Evolutionary conservation across 2,329 filamentous ascomycete genomes (phyloP).

Genomic region (Ophiocordyceps robertsii): DNA sequence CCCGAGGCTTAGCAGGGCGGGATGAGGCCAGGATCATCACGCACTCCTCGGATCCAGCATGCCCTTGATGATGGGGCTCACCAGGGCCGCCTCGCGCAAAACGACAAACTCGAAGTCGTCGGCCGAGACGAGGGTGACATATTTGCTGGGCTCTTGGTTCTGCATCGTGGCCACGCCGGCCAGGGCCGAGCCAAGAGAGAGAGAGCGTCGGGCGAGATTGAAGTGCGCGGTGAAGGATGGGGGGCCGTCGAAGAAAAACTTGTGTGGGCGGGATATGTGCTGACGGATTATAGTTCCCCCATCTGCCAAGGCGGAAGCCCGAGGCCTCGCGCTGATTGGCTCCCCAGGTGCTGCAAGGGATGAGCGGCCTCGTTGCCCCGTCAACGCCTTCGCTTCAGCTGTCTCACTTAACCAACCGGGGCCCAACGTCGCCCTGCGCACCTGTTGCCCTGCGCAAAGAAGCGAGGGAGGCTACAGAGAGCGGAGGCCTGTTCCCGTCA

Average conservation of each 20-base stretch:
- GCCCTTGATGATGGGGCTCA: conserved; percentile 59
- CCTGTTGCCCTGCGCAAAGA: conserved; percentile 2
- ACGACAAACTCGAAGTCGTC: conserved; percentile 70
- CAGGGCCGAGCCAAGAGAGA: neutral
- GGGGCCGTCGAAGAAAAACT: neutral
- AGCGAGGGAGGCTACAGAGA: conserved; percentile 1
- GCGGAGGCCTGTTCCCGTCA: no score
- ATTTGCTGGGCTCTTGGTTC: conserved; percentile 36
- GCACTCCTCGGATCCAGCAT: conserved; percentile 59
- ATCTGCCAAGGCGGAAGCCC: no score
- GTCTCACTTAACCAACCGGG: conserved; percentile 3
- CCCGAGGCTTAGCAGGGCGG: neutral
- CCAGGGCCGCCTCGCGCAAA: conserved; percentile 53
- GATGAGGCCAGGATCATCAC: conserved; percentile 5
- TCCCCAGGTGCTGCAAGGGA: neutral
- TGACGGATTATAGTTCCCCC: no score
- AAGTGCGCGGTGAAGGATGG: neutral
- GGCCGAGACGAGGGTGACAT: conserved; percentile 62
- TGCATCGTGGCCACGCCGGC: conserved; percentile 10
- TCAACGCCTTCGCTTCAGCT: conserved; percentile 19
- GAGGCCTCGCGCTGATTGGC: neutral
- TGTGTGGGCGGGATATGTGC: no score
- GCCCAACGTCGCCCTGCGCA: neutral
- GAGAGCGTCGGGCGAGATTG: neutral
- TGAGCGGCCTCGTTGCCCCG: conserved; percentile 14